phyloP scores from a whole-genome alignment of 345 rosid genomes.

The Hypericum perforatum region DNA sequence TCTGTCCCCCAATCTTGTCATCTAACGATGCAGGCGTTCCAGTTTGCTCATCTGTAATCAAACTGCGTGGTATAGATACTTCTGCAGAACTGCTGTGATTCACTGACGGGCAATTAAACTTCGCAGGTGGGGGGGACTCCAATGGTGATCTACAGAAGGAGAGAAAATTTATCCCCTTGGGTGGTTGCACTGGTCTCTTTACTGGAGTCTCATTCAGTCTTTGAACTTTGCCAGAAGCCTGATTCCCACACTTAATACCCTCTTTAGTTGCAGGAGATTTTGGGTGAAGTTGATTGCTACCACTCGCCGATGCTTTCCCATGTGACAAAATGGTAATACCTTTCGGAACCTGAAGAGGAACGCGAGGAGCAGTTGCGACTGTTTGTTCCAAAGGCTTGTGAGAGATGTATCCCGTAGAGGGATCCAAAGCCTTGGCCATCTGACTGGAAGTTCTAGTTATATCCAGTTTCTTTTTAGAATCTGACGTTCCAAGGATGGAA shows the following conservation, averaged over 20 bases:
- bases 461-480: slow-evolving; percentile 20
- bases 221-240: slow-evolving; percentile 15
- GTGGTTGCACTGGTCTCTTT: slow-evolving; percentile 9
- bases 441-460: slow-evolving; percentile 9
- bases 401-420: slow-evolving; percentile 10
- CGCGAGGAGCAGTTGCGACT: slow-evolving; percentile 7
- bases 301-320: slow-evolving; percentile 19
- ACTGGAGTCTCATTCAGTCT: slow-evolving; percentile 17
- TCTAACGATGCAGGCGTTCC: not conserved
- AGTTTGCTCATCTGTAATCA: slow-evolving; percentile 7
- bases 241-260: slow-evolving; percentile 12
- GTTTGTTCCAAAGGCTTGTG: slow-evolving; percentile 13
- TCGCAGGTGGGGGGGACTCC: slow-evolving; percentile 17
- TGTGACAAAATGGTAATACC: slow-evolving; percentile 33
- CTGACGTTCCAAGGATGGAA: slow-evolving; percentile 13
- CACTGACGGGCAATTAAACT: slow-evolving; percentile 10
- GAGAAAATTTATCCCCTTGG: slow-evolving; percentile 43
- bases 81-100: slow-evolving; percentile 11
- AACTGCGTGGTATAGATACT: slow-evolving; percentile 8
- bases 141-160: slow-evolving; percentile 41
- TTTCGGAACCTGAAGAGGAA: slow-evolving; percentile 28
- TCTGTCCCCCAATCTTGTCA: slow-evolving; percentile 4
- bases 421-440: slow-evolving; percentile 10
- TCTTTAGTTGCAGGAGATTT: slow-evolving; percentile 15
- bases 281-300: slow-evolving; percentile 11